Base-by-base conservation (phyloP, 352 stramenopile genomes). In the Phytophthora meadii region DNA sequence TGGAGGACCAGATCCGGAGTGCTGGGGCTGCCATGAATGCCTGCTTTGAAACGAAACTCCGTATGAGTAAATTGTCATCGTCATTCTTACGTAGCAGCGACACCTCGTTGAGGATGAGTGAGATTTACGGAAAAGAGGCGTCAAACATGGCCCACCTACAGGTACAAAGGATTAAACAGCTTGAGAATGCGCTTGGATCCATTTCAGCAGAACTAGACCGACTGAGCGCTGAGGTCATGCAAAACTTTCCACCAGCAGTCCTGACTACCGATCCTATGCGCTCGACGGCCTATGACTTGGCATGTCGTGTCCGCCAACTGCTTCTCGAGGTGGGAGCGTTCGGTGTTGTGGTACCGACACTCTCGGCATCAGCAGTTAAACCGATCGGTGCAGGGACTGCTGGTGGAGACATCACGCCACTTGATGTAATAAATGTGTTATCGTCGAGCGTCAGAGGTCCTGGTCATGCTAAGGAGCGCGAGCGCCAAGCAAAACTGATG, bases 241-340 rank as follows among this genome's bases (percentile, higher is more conserved):
- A 70, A 15, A 24, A 7, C 5, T 68, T 51, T 9, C 53, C 54
- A 3, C 53, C 49, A 9, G 44, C 52, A 36, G 14, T 42, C 8
- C 56, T 40, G 49, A 42, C 47, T 8, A 28, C 19, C 9, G 47
- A 66, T 34, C 17, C 54, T 12, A 53, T 45, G 17, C 30, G 14
- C 2, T 41, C 8, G 2, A 17, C 4, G 15, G 51, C 51, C 3
- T 60, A 28, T 25, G 66, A 75, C 24, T 34, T 81, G 17, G 25
- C 41, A 11, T 58, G 44, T 49, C 60, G 65, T 4, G 60, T 78
- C 3, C 54, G 57, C 7, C 25, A 65, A 12, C 22, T 83, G n/a
- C 32, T 79, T 24, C 36, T 81, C 6, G 75, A 83, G n/a, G 37
- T 81, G 27, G 72, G 68, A 2, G 72, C 72, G 0, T 70, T 83